Evolutionary conservation across 2,329 filamentous ascomycete species (phyloP).

Genomic region (Sporothrix dimorphospora): DNA sequence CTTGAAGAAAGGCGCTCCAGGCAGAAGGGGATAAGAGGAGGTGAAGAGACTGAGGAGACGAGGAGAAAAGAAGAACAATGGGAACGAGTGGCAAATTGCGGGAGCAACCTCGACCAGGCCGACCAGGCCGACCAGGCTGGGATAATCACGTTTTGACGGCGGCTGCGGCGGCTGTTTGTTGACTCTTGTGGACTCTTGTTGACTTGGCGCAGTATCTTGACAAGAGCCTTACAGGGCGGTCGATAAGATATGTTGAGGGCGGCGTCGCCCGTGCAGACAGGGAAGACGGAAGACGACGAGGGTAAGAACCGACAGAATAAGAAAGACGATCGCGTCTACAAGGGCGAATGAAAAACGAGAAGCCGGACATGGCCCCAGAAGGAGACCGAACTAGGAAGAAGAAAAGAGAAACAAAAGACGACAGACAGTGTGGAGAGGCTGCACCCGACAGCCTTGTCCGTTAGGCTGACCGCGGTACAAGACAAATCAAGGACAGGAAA

Average conservation of each 20-base stretch:
- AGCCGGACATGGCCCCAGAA: background rate
- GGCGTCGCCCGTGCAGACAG: background rate
- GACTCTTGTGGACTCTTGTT: background rate
- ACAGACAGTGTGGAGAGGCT: background rate
- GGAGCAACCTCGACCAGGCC: background rate
- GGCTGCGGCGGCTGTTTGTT: background rate
- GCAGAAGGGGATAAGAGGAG: background rate
- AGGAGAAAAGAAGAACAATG: too few relatives aligned
- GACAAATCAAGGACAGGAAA: background rate
- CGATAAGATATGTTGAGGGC: background rate
- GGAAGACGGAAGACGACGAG: background rate
- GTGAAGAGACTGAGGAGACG: too few relatives aligned
- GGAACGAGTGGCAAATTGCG: background rate
- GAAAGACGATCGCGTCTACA: background rate
- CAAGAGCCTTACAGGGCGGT: background rate
- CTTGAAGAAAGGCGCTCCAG: background rate
- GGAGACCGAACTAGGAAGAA: background rate
- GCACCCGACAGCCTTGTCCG: constrained; percentile 12
- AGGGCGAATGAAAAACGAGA: background rate
- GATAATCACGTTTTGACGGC: background rate
- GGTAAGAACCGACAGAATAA: background rate
- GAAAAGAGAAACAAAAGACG: background rate
- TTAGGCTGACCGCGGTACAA: background rate
- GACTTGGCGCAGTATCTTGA: background rate
- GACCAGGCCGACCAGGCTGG: background rate